These are phyloP conservation scores for Ustilago nuda DNA, from an alignment of 1,284 basidiomycete species.

Conservation along the genomic window DNA sequence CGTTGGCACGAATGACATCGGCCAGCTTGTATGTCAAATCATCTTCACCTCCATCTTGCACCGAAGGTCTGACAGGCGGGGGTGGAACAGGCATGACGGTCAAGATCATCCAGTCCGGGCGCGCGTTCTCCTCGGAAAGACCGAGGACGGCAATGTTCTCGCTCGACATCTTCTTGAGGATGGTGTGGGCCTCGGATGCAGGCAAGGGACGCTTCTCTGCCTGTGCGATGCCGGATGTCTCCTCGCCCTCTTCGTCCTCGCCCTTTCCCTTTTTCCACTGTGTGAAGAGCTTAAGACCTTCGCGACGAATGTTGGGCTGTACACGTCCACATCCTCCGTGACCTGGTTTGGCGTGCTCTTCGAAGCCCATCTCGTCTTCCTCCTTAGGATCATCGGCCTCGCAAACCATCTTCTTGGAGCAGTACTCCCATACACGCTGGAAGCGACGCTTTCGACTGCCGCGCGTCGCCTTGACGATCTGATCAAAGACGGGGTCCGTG, in stretches of 20 bases:
- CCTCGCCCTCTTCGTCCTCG: conserved; percentile 78
- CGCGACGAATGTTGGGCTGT: conserved; percentile 92
- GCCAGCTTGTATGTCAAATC: conserved; percentile 98
- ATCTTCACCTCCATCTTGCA: conserved; percentile 96
- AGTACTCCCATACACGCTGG: conserved; percentile 68
- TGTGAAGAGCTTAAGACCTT: conserved; percentile 94
- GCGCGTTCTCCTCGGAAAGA: conserved; percentile 92
- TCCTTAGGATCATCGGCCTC: conserved; percentile 76
- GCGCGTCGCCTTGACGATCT: conserved; percentile 60
- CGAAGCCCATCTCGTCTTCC: conserved; percentile 64
- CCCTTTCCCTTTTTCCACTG: conserved; percentile 93
- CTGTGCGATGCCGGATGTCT: conserved; percentile 74
- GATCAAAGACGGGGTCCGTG: conserved; percentile 65
- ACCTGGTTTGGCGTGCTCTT: conserved; percentile 71
- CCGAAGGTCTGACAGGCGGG: conserved; percentile 96
- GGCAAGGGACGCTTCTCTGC: conserved; percentile 90
- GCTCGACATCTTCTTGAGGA: conserved; percentile 76
- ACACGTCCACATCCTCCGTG: conserved; percentile 95
- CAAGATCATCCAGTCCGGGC: conserved; percentile 99
- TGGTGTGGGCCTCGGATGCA: conserved; percentile 83
- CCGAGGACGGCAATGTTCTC: conserved; percentile 94
- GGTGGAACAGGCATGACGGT: conserved; percentile 98
- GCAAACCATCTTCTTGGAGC: conserved; percentile 66
- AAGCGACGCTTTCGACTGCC: conserved; percentile 63
- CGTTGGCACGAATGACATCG: conserved; percentile 95